Base-by-base conservation (phyloP, 106 monocot genomes). In the Acorus calamus region DNA sequence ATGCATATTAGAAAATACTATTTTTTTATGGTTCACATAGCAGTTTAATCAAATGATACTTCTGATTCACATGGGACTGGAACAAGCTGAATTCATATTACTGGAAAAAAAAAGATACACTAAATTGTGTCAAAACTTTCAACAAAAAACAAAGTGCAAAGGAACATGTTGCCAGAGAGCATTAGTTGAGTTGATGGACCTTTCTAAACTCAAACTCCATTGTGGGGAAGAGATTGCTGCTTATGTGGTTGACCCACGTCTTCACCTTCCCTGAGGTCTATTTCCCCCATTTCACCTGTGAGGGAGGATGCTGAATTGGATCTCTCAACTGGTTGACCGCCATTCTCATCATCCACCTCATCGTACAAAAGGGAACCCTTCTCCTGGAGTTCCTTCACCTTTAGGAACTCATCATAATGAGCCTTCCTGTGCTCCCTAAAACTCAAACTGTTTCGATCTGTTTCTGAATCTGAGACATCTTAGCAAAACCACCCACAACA, bases 401-500 rank as follows among this genome's bases (percentile, higher is more conserved):
- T 94, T 47, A 60, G 60, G 73, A 75, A 94, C 59, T 94, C 94
- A 68, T 89, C 82, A 52, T 94, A 94, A 45, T 94, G 94, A 55
- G 75, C 86, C 64, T 70, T 77, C 6, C 94, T 76, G 52, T 82
- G 94, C 72, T 94, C 94, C 70, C 75, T 89, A 73, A 94, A 94
- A 53, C 78, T 94, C 67, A 82, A 5, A 41, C 73, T 81, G 42
- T 46, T 52, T 53, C 69, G 47, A 14, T 86, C 83, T 45, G 64
- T 63, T 46, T 87, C 89, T 58, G 77, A 76, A 78, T 89, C 89
- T 89, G 74, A 66, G 28, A 28, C 28, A 28, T 28, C 28, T 28
- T 28, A 28, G 28, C 28, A 28, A 28, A 28, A 28, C 0, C 28
- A 28, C 28, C 28, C 28, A 28, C 28, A 28, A 28, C 28, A 28